Evolutionary conservation across 139 green algal genomes (phyloP).

Genomic region (Coccomyxa sp.): DNA sequence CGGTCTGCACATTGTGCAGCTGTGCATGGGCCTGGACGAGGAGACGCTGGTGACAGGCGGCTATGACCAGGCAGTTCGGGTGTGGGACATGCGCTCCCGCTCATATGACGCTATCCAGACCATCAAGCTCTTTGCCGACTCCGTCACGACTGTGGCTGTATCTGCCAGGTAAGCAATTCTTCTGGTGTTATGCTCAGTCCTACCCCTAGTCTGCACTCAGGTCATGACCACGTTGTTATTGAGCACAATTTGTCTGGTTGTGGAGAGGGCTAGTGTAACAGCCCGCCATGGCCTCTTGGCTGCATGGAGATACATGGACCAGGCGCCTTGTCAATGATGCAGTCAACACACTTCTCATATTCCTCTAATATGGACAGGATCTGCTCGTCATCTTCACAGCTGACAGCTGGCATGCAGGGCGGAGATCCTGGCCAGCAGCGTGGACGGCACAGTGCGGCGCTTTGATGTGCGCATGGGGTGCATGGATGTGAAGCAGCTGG

Average conservation of each 20-base stretch:
- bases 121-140: conserved; percentile 81
- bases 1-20: conserved; percentile 29
- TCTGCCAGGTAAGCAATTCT: not conserved
- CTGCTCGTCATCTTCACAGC: too few relatives aligned
- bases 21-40: conserved; percentile 60
- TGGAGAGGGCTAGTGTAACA: too few relatives aligned
- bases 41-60: conserved; percentile 75
- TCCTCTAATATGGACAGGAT: too few relatives aligned
- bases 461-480: conserved; percentile 85
- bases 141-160: conserved; percentile 71
- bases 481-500: conserved; percentile 66
- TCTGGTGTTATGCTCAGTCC: not conserved
- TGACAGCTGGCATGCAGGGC: conserved; percentile 11
- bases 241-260: too few relatives aligned
- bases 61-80: conserved; percentile 79
- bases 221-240: too few relatives aligned
- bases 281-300: too few relatives aligned
- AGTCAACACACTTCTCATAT: too few relatives aligned
- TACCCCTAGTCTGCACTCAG: too few relatives aligned
- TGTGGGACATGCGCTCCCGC: conserved; percentile 88
- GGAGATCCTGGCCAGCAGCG: conserved; percentile 71
- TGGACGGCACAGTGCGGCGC: conserved; percentile 82
- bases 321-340: too few relatives aligned
- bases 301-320: too few relatives aligned
- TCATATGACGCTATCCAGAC: conserved; percentile 74